Base-by-base conservation (phyloP, 2,329 filamentous ascomycete genomes). In the Xylariaceae sp. region DNA sequence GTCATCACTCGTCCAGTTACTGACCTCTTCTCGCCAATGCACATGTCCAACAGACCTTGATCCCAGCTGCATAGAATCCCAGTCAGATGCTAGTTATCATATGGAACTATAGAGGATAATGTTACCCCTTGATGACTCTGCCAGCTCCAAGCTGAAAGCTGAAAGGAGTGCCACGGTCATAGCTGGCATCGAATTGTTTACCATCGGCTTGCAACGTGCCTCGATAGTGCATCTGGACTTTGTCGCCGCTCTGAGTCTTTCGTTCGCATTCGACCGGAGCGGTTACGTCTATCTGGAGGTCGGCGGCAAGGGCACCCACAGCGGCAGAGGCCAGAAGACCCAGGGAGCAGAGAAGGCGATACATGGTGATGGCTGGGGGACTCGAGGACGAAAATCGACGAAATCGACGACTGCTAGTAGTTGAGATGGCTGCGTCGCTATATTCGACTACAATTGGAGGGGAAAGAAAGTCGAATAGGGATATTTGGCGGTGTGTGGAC, bases 31-130 rank as follows among this genome's bases (percentile, higher is more conserved):
- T 97, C 92, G 55, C 94, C 92, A 61, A 95, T 87, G 72, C 94
- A 97, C 91, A 97, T 96, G 65, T 89, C 89, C 47, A 94, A 62
- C 36, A 97, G 79, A 44, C 92, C 92, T 66, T 95, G 72, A 62
- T 97, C 92, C 92, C 91, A 96, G 65, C 85, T 89, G 54, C 40
- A 49, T 10, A 42, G 31, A 4, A 27, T 27, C 22, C 22, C 22
- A 4, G 22, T 27, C 22, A 27, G 22, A 27, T 5, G 7, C 22
- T 27, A 5, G 22, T 7, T 27, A 27, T 27, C 22, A 27, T 27
- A 7, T 7, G 22, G 22, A 27, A 5, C 7, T 27, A 27, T 27
- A 27, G 22, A 4, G 7, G 22, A 7, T 7, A 27, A 27, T 27
- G 45, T 52, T 51, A 89, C 85, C 92, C 92, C 74, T 88, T 85